A percentile compares a stretch with the other conserved stretches of the same genome.
Conservation (phyloP, 2,329 filamentous ascomycete genomes). For the Penicillium corylophilum region DNA sequence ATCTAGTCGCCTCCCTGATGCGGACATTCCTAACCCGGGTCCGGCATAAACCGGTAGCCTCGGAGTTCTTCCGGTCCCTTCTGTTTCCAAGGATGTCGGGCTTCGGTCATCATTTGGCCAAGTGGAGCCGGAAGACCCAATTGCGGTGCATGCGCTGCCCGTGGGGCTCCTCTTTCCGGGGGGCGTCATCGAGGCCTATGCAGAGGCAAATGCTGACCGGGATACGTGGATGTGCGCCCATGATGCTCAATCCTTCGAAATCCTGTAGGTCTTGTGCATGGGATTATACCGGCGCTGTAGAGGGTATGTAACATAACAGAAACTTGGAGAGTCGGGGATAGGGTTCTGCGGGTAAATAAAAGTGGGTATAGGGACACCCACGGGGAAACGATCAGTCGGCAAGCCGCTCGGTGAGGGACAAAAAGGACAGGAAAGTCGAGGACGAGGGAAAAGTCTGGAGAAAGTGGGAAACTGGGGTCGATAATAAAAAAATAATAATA, state of each 20-base stretch:
- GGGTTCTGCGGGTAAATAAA: conserved; percentile 9
- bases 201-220: not conserved
- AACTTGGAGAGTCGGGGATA: not conserved
- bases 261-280: not conserved
- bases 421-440: conserved; percentile 6
- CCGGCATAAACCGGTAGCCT: conserved; percentile 23
- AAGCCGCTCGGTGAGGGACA: conserved; percentile 14
- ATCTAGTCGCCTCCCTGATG: conserved; percentile 17
- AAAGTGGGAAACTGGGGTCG: conserved; percentile 2
- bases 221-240: not conserved
- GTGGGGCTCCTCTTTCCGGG: conserved; percentile 10
- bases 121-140: conserved; percentile 23
- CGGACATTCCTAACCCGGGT: conserved; percentile 23
- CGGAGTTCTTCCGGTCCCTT: conserved; percentile 4
- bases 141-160: conserved; percentile 16
- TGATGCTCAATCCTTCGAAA: not conserved
- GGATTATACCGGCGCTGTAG: not conserved
- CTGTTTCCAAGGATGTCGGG: conserved; percentile 2
- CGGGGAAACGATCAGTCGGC: conserved; percentile 20
- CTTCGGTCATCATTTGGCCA: conserved; percentile 10
- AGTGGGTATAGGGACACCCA: conserved; percentile 13
- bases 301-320: not conserved
- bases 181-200: conserved; percentile 1
- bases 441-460: conserved; percentile 11
- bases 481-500: not conserved